These are phyloP conservation scores for Cytauxzoon felis DNA, from an alignment of 169 alveolate species.

Conservation along the genomic window DNA sequence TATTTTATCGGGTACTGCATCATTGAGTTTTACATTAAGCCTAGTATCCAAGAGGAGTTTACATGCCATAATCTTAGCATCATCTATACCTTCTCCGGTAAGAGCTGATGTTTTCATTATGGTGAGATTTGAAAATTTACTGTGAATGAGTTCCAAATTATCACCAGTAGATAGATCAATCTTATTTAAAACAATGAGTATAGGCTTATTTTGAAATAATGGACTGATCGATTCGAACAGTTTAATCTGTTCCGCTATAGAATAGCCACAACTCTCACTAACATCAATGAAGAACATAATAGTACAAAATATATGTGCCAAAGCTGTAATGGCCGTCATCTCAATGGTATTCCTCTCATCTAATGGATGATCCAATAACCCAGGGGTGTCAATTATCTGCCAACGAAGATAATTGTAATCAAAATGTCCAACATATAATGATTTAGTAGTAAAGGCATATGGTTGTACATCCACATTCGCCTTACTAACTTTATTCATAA, in stretches of 20 bases:
- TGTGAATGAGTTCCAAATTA: constrained; percentile 73
- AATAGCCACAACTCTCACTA: constrained; percentile 95
- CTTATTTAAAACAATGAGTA: constrained; percentile 91
- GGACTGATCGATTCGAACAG: constrained; percentile 92
- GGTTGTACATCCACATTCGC: constrained; percentile 99
- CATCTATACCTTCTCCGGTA: constrained; percentile 84
- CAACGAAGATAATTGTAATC: constrained; percentile 94
- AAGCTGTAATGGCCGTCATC: constrained; percentile 98
- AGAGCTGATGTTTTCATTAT: constrained; percentile 71
- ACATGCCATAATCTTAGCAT: constrained; percentile 85
- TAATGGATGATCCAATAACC: constrained; percentile 95
- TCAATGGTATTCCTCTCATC: constrained; percentile 98
- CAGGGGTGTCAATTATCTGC: constrained; percentile 99
- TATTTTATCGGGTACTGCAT: constrained; percentile 23
- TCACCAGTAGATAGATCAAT: constrained; percentile 87
- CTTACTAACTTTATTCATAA: constrained; percentile 93
- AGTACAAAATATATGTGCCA: constrained; percentile 92
- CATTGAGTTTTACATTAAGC: constrained; percentile 54
- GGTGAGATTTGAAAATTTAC: constrained; percentile 72
- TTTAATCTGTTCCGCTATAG: constrained; percentile 88
- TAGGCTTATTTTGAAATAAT: constrained; percentile 91
- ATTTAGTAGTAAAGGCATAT: constrained; percentile 98
- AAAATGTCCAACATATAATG: constrained; percentile 99
- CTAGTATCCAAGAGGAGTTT: constrained; percentile 72
- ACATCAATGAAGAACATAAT: constrained; percentile 89